These are phyloP conservation scores for Sporothrix euskadiensis DNA, from an alignment of 2,329 filamentous ascomycete species.

Conservation along the genomic window DNA sequence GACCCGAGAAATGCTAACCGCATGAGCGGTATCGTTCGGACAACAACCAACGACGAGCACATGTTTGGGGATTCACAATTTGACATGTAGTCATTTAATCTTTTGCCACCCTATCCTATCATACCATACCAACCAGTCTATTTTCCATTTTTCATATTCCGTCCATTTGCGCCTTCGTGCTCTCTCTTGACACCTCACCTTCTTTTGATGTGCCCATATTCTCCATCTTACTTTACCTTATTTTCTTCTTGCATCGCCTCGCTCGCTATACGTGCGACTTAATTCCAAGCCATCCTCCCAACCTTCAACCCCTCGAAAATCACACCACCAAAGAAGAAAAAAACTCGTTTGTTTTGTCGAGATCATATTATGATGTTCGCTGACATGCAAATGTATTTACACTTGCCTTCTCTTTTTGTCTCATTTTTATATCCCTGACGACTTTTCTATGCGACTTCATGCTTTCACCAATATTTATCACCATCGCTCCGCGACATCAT, in stretches of 20 bases:
- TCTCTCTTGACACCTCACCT: background rate
- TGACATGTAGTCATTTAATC: constrained; percentile 52
- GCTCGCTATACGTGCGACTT: background rate
- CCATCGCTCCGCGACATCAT: background rate
- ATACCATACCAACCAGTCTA: constrained; percentile 17
- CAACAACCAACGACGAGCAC: constrained; percentile 60
- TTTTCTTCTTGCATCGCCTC: background rate
- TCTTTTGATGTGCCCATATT: constrained; percentile 1
- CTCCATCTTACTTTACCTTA: background rate
- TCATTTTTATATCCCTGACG: background rate
- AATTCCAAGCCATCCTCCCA: background rate
- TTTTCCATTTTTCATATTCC: background rate
- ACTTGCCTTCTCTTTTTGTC: background rate
- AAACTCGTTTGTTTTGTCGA: background rate
- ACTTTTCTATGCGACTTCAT: background rate
- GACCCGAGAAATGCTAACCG: constrained; percentile 56
- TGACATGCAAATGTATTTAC: background rate
- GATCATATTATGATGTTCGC: background rate
- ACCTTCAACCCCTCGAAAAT: background rate
- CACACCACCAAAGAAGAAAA: background rate
- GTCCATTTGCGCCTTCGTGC: background rate
- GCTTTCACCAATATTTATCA: background rate
- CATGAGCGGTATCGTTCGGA: constrained; percentile 65
- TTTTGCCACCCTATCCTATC: background rate
- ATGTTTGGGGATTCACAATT: constrained; percentile 65